Conservation (phyloP, 2,329 filamentous ascomycete genomes). For the Penicillium brevicompactum region DNA sequence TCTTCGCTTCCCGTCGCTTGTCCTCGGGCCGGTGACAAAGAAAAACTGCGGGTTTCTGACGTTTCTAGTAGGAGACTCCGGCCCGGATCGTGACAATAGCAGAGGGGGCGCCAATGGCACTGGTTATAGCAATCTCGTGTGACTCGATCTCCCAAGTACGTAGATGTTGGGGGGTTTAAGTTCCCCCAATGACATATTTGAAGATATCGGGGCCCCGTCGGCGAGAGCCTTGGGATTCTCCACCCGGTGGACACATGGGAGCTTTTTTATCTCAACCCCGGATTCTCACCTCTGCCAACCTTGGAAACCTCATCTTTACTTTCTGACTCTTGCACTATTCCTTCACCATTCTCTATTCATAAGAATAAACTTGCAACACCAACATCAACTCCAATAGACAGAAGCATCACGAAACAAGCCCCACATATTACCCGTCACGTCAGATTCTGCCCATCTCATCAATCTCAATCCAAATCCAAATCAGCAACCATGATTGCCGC, state of each 20-base stretch:
- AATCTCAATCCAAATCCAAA: not conserved
- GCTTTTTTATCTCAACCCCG: not conserved
- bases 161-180: not conserved
- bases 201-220: conserved; percentile 8
- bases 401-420: not conserved
- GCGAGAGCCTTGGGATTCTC: not conserved
- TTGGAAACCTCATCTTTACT: no score
- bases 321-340: no score
- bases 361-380: no score
- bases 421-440: not conserved
- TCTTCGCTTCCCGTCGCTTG: conserved; percentile 38
- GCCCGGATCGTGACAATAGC: conserved; percentile 15
- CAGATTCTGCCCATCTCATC: not conserved
- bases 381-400: no score
- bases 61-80: conserved; percentile 13
- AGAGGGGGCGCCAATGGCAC: conserved; percentile 3
- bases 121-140: not conserved
- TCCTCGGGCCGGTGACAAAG: conserved; percentile 34
- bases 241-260: not conserved
- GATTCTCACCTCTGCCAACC: not conserved
- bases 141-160: not conserved
- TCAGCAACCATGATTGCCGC: conserved; percentile 37
- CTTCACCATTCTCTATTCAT: no score
- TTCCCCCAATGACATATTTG: not conserved
- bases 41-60: conserved; percentile 21